Base-by-base conservation (phyloP, 129 eudicot species). In the Helianthus tuberosus region DNA sequence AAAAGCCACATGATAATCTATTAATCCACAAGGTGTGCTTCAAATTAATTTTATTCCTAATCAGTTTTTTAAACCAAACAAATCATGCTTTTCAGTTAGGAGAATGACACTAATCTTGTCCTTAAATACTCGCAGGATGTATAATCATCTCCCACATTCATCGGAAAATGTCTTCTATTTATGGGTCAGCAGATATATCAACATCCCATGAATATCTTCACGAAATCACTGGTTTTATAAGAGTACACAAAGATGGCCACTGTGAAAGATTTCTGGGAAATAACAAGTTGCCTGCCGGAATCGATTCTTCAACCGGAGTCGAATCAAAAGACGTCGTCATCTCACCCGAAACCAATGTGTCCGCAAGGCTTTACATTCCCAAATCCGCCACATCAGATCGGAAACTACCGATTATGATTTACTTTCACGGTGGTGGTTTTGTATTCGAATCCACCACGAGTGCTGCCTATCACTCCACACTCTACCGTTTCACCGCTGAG, bases 351-450 rank as follows among this genome's bases (percentile, higher is more conserved):
- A 57, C 53, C n/a, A 12, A 7, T 3, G 8, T 72, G 14, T 57
- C 68, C 11, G 68, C 76, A 0, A 41, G 76, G 29, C 41, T 72
- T 43, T 72, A 58, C 16, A 3, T 64, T 17, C 75, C 72, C 74
- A 62, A 52, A 62, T 50, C 77, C n/a, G 35, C 66, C 29, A 16
- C 48, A 11, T 3, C 43, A 5, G 66, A 13, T 6, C 20, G 5
- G 4, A 69, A 64, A 23, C 73, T 81, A 5, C 85, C 85, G 1
- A 20, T 81, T 48, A 27, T 81, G 2, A 47, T 81, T 38, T 81
- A 76, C 71, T 69, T 51, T 53, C 85, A 76, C 27, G 85, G 85
- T 32, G 85, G 85, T 51, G 84, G 73, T 0, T 76, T 81, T 55
- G 36, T 49, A 12, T 3, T 76, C 57, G 81, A 71, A 47, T 23